Percentiles rank a stretch among this genome's conserved stretches.
Evolutionary conservation across 1,139 yeast genomes (phyloP).

Genomic region (Candida tunisiensis): DNA sequence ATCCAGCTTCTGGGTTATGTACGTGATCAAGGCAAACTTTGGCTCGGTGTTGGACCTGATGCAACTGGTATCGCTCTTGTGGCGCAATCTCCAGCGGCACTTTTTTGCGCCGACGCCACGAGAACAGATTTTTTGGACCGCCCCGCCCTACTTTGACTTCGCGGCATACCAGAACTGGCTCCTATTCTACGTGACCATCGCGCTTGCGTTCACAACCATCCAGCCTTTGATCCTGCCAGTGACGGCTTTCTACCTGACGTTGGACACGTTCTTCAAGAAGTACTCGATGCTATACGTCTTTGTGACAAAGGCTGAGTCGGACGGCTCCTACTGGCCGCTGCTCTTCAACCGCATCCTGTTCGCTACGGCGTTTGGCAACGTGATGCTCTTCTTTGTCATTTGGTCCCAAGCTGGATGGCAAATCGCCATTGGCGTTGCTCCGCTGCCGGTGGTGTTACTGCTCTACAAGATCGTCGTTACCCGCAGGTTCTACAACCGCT

Average conservation of each 20-base stretch:
- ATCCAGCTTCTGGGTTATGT: slow-evolving; percentile 27
- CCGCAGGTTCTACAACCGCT: slow-evolving; percentile 10
- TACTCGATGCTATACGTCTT: slow-evolving; percentile 21
- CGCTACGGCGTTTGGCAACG: slow-evolving; percentile 20
- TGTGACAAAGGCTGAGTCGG: slow-evolving; percentile 22
- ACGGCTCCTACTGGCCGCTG: slow-evolving; percentile 23
- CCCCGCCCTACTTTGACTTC: slow-evolving; percentile 21
- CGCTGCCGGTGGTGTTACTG: slow-evolving; percentile 15
- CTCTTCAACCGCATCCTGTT: slow-evolving; percentile 19
- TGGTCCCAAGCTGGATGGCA: slow-evolving; percentile 23
- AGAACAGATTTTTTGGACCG: slow-evolving; percentile 17
- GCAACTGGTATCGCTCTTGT: slow-evolving; percentile 15
- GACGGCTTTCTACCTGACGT: slow-evolving; percentile 15
- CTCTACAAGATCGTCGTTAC: slow-evolving; percentile 14
- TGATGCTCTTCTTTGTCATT: slow-evolving; percentile 20
- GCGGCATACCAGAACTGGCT: slow-evolving; percentile 20
- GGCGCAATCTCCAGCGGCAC: slow-evolving; percentile 9
- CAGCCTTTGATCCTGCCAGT: slow-evolving; percentile 24
- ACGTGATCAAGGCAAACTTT: slow-evolving; percentile 18
- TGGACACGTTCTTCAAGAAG: slow-evolving; percentile 19
- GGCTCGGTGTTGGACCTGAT: slow-evolving; percentile 18
- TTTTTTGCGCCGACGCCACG: slow-evolving; percentile 22
- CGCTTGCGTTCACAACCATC: slow-evolving; percentile 21
- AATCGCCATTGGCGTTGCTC: slow-evolving; percentile 18
- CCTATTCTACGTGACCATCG: slow-evolving; percentile 22